phyloP scores from a whole-genome alignment of 805 yeast genomes.

The Metschnikowia koreensis region DNA sequence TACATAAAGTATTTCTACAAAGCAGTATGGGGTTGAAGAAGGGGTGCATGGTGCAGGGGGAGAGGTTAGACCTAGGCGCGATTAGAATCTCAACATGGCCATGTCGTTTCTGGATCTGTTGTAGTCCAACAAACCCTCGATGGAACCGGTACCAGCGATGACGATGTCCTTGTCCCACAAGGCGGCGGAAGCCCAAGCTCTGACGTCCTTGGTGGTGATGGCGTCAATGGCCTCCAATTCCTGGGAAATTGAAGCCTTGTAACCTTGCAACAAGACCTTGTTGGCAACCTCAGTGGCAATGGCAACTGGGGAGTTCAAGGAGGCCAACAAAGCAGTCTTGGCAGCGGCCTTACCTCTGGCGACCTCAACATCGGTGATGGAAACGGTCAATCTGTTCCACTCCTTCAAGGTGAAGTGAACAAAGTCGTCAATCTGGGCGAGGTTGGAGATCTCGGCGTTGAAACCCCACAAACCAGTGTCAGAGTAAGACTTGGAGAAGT shows the following conservation, averaged over 20 bases:
- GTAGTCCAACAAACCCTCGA: slow-evolving; percentile 82
- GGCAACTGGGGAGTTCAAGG: slow-evolving; percentile 48
- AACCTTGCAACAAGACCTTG: slow-evolving; percentile 58
- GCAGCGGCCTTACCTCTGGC: slow-evolving; percentile 71
- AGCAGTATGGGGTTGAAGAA: background rate
- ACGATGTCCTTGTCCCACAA: slow-evolving; percentile 85
- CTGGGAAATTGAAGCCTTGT: slow-evolving; percentile 60
- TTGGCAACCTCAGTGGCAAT: slow-evolving; percentile 58
- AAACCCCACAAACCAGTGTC: slow-evolving; percentile 87
- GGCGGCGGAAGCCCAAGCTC: slow-evolving; percentile 70
- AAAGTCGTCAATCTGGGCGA: slow-evolving; percentile 65
- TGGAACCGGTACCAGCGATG: slow-evolving; percentile 80
- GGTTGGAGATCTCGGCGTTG: slow-evolving; percentile 60
- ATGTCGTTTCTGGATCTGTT: slow-evolving; percentile 83
- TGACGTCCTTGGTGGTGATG: slow-evolving; percentile 56
- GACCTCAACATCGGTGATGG: slow-evolving; percentile 74
- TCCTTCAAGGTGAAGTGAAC: slow-evolving; percentile 79
- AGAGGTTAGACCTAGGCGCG: background rate
- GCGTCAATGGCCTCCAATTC: slow-evolving; percentile 61
- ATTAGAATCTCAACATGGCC: slow-evolving; percentile 77
- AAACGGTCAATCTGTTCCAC: slow-evolving; percentile 81
- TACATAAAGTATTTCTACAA: slow-evolving; percentile 6
- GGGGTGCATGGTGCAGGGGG: background rate
- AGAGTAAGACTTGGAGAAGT: slow-evolving; percentile 70
- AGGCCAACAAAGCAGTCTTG: slow-evolving; percentile 59